These are phyloP conservation scores for Nidularia sp. DNA, from an alignment of 768 basidiomycete species.

Conservation along the genomic window DNA sequence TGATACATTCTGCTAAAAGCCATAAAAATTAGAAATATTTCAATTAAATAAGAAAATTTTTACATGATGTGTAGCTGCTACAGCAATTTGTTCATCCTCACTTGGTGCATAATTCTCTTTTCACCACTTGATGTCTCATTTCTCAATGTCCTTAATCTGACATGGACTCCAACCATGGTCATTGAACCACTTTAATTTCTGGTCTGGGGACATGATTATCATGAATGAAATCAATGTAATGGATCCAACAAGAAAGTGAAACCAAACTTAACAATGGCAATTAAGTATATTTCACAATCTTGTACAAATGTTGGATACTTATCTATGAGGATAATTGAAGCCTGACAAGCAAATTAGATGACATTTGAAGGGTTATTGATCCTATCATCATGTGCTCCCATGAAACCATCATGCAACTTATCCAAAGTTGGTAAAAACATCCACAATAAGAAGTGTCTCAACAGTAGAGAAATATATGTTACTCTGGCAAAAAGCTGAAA, in stretches of 20 bases:
- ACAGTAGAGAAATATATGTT: not conserved
- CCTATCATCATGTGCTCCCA: not conserved
- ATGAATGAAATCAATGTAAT: not conserved
- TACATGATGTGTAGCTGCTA: not conserved
- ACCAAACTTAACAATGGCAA: not conserved
- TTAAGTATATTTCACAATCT: not conserved
- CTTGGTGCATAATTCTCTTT: not conserved
- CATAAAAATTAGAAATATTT: not conserved
- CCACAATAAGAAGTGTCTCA: not conserved
- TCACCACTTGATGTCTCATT: not conserved
- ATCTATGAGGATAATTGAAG: not conserved
- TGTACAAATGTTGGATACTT: not conserved
- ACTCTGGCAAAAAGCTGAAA: not conserved
- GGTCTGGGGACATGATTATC: constrained; percentile 7
- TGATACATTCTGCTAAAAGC: not conserved
- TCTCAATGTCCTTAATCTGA: not conserved
- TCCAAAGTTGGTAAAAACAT: not conserved
- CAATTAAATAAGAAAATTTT: not conserved
- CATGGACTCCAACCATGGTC: constrained; percentile 1
- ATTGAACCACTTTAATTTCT: constrained; percentile 3
- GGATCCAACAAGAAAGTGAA: not conserved
- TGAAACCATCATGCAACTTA: not conserved
- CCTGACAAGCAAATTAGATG: not conserved
- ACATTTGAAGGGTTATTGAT: not conserved
- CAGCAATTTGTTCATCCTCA: not conserved